These are phyloP conservation scores for Phytophthora foliorum DNA, from an alignment of 352 stramenopile genomes.

Conservation along the genomic window DNA sequence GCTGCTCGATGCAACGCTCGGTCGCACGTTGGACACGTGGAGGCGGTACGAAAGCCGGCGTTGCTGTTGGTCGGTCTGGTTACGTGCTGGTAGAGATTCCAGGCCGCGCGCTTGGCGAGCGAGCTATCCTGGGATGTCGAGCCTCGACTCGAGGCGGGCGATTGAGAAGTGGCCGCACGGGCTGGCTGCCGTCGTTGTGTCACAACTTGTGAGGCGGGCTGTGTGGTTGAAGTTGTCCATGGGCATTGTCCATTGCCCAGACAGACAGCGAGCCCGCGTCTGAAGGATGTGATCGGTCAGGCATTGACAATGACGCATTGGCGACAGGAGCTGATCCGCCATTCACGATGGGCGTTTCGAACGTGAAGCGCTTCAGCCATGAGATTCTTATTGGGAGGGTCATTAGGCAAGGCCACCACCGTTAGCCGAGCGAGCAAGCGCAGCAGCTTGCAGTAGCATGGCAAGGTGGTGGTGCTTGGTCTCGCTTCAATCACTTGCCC, in stretches of 20 bases:
- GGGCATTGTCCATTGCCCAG: constrained; percentile 5
- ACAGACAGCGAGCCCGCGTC: background rate
- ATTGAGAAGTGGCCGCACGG: background rate
- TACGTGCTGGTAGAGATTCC: background rate
- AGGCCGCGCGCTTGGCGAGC: background rate
- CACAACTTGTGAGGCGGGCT: constrained; percentile 12
- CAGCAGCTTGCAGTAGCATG: too few relatives aligned
- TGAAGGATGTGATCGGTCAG: constrained; percentile 18
- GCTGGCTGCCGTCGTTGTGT: background rate
- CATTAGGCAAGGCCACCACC: too few relatives aligned
- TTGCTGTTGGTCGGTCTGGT: background rate
- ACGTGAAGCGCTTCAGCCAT: too few relatives aligned
- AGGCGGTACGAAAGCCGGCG: background rate
- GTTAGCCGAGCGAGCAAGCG: too few relatives aligned
- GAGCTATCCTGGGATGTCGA: background rate
- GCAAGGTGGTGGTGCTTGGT: constrained; percentile 9
- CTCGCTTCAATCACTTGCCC: constrained; percentile 2
- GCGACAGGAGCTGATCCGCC: background rate
- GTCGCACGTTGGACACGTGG: constrained; percentile 15
- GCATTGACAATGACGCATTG: too few relatives aligned
- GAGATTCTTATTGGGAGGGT: too few relatives aligned
- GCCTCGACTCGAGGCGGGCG: too few relatives aligned
- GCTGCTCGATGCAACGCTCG: constrained; percentile 29
- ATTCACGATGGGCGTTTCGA: background rate
- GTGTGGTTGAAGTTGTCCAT: constrained; percentile 21